Percentiles rank a stretch among this genome's conserved stretches.
Conservation (phyloP, 805 yeast species). For the Saccharomycopsis fibuligera region DNA sequence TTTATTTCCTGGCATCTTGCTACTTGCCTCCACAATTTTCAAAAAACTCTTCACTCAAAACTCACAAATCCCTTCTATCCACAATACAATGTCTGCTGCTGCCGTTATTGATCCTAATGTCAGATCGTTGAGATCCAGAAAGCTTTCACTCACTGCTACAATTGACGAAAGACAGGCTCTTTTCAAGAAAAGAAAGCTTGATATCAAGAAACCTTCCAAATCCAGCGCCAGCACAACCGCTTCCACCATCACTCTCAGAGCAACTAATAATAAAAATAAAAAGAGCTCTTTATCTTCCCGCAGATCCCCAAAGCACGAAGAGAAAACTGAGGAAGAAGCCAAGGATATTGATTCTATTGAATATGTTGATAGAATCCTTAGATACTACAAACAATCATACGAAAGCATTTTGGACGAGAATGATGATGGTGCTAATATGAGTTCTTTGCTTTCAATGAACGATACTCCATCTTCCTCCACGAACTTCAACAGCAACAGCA, state of each 20-base stretch:
- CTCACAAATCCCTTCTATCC: too few species aligned
- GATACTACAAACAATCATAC: slow-evolving; percentile 6
- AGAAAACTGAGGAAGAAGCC: neutral
- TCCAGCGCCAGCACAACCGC: too few species aligned
- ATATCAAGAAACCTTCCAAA: neutral
- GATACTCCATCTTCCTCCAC: neutral
- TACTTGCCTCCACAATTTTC: too few species aligned
- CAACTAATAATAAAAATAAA: neutral
- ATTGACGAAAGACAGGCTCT: neutral
- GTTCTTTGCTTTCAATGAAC: too few species aligned
- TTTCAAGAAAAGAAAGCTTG: neutral
- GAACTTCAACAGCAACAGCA: neutral
- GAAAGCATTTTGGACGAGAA: neutral
- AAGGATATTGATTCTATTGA: slow-evolving; percentile 13
- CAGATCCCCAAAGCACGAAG: neutral
- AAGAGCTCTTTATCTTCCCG: neutral
- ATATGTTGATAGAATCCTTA: slow-evolving; percentile 9
- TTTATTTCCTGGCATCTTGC: too few species aligned
- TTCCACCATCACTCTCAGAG: too few species aligned
- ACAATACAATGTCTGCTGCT: too few species aligned
- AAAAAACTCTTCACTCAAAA: too few species aligned
- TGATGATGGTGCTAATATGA: too few species aligned
- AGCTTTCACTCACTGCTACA: neutral
- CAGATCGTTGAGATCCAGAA: neutral
- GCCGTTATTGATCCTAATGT: too few species aligned